Base-by-base conservation (phyloP, 441 rosid genomes). In the Aquilaria agallochum region DNA sequence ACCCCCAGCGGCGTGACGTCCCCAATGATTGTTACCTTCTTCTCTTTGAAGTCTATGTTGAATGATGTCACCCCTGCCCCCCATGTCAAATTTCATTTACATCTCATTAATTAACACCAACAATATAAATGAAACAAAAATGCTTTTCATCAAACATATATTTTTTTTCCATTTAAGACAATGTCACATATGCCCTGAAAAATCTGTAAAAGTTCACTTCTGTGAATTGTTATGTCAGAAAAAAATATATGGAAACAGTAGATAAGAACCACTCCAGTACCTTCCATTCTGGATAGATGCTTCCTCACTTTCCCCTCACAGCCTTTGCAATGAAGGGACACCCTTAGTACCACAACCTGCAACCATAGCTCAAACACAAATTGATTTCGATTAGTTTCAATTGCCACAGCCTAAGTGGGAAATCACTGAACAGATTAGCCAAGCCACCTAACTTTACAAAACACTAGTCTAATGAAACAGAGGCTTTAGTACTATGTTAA, bases 311-410 rank as follows among this genome's bases (percentile, higher is more conserved):
- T 91, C 58, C 90, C 95, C 68, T 82, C 97, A 70, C 97, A 95
- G 50, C 96, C 98, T 84, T 74, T 95, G 83, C 98, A 92, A 72
- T 95, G 98, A 56, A 95, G 70, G 56, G 99, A 95, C 67, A 95
- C 99, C 78, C 91, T 88, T 78, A 95, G 64, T 40, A 81, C 97
- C 58, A 95, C 97, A 46, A 92, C 96, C 99, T 95, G 81, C 57
- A 52, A 57, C 34, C 55, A 56, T 1, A 47, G 8, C 0, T 44
- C 20, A 40, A 27, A 27, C 30, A n/a, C 32, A 9, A 46, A 14
- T 51, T 14, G 49, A 8, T 49, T 33, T 0, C 27, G 27, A 20
- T 20, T 20, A 20, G 27, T 20, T 20, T 20, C 27, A 20, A 20
- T 20, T 20, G 27, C 27, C 27, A 20, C 27, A 20, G 27, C 27